phyloP scores from a whole-genome alignment of 352 stramenopile species.

The Phytopythium chamaehyphon region DNA sequence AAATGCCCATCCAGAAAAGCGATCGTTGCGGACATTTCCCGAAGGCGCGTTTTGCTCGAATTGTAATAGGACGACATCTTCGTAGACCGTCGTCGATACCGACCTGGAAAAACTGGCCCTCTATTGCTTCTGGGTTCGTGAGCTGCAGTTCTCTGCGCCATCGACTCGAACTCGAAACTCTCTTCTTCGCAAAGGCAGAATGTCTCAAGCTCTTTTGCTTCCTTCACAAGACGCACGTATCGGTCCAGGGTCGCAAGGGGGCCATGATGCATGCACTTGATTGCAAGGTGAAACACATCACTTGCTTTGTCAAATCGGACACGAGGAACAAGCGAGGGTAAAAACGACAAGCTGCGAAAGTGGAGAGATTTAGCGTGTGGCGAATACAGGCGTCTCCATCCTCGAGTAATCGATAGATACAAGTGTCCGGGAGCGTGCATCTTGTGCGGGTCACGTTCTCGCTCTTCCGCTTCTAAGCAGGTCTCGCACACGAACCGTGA shows the following conservation, averaged over 20 bases:
- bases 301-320: conserved; percentile 27
- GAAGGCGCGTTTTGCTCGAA: conserved; percentile 32
- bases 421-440: conserved; percentile 34
- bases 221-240: conserved; percentile 26
- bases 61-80: conserved; percentile 33
- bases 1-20: conserved; percentile 31
- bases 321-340: conserved; percentile 31
- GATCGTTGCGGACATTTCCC: conserved; percentile 17
- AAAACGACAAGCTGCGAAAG: conserved; percentile 17
- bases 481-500: conserved; percentile 24
- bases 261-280: conserved; percentile 39
- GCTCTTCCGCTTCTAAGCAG: conserved; percentile 35
- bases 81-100: background rate
- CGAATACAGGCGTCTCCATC: background rate
- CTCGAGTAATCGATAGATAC: conserved; percentile 28
- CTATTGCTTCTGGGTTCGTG: background rate
- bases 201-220: conserved; percentile 35
- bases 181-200: conserved; percentile 45
- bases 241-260: conserved; percentile 32
- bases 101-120: background rate
- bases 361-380: conserved; percentile 10
- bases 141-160: conserved; percentile 4
- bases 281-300: conserved; percentile 39
- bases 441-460: background rate
- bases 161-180: conserved; percentile 19